Conservation (phyloP, 768 basidiomycete genomes). For the Tephrocybe sp. region DNA sequence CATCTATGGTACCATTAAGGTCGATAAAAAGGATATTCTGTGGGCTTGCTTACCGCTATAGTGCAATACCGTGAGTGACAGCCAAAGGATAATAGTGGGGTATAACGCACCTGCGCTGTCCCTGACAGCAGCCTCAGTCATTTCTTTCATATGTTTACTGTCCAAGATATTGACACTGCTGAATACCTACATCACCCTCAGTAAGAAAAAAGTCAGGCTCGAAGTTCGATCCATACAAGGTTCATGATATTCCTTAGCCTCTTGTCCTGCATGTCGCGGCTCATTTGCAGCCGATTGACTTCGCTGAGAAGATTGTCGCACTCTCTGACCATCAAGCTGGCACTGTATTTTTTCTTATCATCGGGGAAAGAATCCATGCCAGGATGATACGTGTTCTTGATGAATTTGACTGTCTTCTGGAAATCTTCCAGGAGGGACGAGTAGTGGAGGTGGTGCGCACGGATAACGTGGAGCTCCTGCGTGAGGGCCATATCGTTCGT, state of each 20-base stretch:
- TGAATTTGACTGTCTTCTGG: conserved; percentile 43
- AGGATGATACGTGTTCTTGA: conserved; percentile 44
- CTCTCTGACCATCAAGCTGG: conserved; percentile 42
- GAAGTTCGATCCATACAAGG: conserved; percentile 40
- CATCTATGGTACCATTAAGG: conserved; percentile 32
- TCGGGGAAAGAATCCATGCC: conserved; percentile 41
- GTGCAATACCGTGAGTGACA: too few relatives aligned
- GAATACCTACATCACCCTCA: conserved; percentile 45
- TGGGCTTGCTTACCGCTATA: conserved; percentile 17
- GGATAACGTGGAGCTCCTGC: conserved; percentile 50
- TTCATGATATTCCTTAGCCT: conserved; percentile 54
- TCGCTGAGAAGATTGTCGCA: conserved; percentile 50
- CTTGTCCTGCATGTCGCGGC: conserved; percentile 45
- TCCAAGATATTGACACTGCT: conserved; percentile 59
- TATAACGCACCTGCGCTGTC: conserved; percentile 44
- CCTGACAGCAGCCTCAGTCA: conserved; percentile 52
- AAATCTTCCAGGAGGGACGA: conserved; percentile 48
- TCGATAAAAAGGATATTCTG: neutral
- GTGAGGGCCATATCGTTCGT: conserved; percentile 43
- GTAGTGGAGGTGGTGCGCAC: conserved; percentile 54
- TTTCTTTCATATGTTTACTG: conserved; percentile 47
- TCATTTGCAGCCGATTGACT: conserved; percentile 43
- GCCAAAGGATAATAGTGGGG: neutral
- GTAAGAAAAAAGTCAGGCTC: neutral
- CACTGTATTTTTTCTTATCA: conserved; percentile 27